Evolutionary conservation across 306 rosid genomes (phyloP).

Genomic region (Vigna nakashimae): DNA sequence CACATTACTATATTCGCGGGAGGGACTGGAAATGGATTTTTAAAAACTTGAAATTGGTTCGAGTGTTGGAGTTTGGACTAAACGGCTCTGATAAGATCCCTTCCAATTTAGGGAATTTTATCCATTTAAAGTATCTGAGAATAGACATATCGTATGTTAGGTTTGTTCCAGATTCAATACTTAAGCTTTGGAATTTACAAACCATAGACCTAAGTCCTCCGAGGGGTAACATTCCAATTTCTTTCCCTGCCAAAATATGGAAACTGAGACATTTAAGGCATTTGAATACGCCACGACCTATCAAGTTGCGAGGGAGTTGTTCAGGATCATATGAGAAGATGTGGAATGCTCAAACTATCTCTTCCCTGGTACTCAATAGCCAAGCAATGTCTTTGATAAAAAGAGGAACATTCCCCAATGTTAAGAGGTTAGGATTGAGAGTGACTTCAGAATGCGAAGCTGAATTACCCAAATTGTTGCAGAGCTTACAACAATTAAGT

Average conservation of each 20-base stretch:
- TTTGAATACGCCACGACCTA: neutral
- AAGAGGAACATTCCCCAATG: neutral
- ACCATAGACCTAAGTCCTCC: neutral
- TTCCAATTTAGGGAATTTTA: neutral
- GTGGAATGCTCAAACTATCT: constrained; percentile 40
- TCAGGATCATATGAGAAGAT: neutral
- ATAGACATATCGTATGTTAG: fast-evolving
- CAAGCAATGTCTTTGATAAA: neutral
- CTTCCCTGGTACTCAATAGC: neutral
- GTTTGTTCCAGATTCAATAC: constrained; percentile 40
- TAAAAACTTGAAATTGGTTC: constrained; percentile 31
- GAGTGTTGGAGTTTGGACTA: constrained; percentile 27
- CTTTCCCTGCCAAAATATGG: neutral
- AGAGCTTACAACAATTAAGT: neutral
- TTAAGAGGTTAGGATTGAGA: neutral
- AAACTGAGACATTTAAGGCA: neutral
- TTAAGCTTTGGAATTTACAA: constrained; percentile 21
- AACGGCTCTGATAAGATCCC: neutral
- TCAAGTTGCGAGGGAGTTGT: neutral
- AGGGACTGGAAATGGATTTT: constrained; percentile 7
- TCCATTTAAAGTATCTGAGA: constrained; percentile 44
- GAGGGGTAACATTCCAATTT: neutral
- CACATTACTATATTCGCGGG: fast-evolving
- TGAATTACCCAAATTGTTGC: neutral
- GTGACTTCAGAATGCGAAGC: neutral